phyloP scores from a whole-genome alignment of 257 asterid genomes.

The Echium plantagineum region DNA sequence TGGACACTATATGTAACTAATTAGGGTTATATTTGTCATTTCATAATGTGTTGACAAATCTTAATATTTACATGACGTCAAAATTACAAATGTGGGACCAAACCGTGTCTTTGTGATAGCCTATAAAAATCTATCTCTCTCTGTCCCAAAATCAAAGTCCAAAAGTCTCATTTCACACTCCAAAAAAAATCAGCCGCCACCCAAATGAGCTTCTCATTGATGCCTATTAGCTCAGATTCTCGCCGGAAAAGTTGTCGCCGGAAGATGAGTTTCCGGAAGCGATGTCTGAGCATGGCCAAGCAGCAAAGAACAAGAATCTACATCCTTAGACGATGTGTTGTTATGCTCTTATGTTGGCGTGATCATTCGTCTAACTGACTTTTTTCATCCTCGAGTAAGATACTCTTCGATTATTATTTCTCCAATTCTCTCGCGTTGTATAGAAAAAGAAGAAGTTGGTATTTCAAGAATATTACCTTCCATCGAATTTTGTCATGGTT shows the following conservation, averaged over 20 bases:
- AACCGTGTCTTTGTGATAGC: not conserved
- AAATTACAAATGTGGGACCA: not conserved
- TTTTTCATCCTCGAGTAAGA: too few relatives aligned
- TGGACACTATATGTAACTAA: too few relatives aligned
- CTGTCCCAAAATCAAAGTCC: not conserved
- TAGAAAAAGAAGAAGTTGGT: too few relatives aligned
- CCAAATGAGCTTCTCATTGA: slow-evolving; percentile 2
- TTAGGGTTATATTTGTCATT: not conserved
- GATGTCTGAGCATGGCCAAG: slow-evolving; percentile 24
- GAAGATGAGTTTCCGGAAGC: slow-evolving; percentile 15
- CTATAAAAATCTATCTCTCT: too few relatives aligned
- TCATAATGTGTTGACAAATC: not conserved
- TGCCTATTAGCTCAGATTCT: slow-evolving; percentile 6
- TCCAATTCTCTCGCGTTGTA: too few relatives aligned
- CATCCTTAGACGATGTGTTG: slow-evolving; percentile 32
- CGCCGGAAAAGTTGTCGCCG: slow-evolving; percentile 9
- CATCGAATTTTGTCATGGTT: too few relatives aligned
- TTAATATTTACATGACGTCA: not conserved
- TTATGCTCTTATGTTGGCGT: slow-evolving; percentile 33
- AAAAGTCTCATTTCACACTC: not conserved
- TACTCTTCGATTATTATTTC: too few relatives aligned
- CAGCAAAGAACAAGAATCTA: slow-evolving; percentile 29
- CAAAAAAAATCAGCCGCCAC: not conserved
- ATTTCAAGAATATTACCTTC: too few relatives aligned
- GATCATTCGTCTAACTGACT: slow-evolving; percentile 11